Conservation (phyloP, 2,329 filamentous ascomycete genomes). For the Metarhizium anisopliae region DNA sequence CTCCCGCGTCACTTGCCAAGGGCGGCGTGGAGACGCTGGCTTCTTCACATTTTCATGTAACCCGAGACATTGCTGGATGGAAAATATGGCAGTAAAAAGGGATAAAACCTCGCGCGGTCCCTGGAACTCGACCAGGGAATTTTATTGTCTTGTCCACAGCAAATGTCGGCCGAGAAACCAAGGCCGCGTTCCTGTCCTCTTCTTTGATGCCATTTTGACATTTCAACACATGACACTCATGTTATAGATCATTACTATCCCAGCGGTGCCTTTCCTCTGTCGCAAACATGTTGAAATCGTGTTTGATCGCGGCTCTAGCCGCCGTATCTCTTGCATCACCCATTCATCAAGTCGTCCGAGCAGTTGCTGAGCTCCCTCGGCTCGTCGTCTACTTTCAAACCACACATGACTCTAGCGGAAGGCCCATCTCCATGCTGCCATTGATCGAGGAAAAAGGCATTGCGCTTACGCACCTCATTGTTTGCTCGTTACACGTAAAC, state of each 20-base stretch:
- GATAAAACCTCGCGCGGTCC: not conserved
- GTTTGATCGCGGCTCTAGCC: not conserved
- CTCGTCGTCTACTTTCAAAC: slow-evolving; percentile 42
- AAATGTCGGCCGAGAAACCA: too few relatives aligned
- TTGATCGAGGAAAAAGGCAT: slow-evolving; percentile 29
- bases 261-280: not conserved
- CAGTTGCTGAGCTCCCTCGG: slow-evolving; percentile 17
- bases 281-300: not conserved
- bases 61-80: not conserved
- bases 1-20: not conserved
- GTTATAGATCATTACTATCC: not conserved
- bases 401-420: slow-evolving; percentile 25
- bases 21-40: not conserved
- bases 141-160: not conserved
- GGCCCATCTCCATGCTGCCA: slow-evolving; percentile 41
- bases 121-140: not conserved
- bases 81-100: not conserved
- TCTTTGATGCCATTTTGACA: not conserved
- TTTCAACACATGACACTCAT: not conserved
- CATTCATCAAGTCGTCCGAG: not conserved
- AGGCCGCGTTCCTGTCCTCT: not conserved
- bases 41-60: not conserved
- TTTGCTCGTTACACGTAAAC: slow-evolving; percentile 77
- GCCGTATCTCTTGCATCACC: not conserved
- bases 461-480: slow-evolving; percentile 64